Percentiles rank a stretch among this genome's conserved stretches.
phyloP scores from a whole-genome alignment of 2,329 filamentous ascomycete species.

The Remersonia thermophila region DNA sequence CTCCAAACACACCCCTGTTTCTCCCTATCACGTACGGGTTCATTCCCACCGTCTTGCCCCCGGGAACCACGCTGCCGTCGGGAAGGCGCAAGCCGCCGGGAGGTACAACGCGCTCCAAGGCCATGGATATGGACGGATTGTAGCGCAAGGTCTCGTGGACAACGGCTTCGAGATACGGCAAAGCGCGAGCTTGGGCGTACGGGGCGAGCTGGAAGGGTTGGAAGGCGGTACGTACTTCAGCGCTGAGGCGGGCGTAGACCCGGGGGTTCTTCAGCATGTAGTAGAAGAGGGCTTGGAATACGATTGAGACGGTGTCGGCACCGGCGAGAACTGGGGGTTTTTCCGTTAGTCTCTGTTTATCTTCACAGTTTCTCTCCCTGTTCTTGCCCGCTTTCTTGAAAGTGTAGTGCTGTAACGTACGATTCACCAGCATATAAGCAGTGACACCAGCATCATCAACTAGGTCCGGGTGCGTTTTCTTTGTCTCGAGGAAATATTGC shows the following conservation, averaged over 20 bases:
- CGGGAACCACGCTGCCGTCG: conserved; percentile 25
- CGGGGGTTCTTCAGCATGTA: conserved; percentile 44
- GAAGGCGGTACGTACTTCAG: conserved; percentile 39
- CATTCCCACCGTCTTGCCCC: conserved; percentile 28
- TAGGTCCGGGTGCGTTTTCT: conserved; percentile 40
- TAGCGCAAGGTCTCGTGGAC: conserved; percentile 39
- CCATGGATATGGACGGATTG: conserved; percentile 34
- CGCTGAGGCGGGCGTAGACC: conserved; percentile 34
- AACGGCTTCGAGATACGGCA: conserved; percentile 37
- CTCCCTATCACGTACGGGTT: conserved; percentile 28
- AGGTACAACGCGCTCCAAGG: conserved; percentile 39
- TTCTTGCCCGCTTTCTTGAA: too few relatives aligned
- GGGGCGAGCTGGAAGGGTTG: conserved; percentile 13
- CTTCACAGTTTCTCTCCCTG: too few relatives aligned
- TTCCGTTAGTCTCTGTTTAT: neutral
- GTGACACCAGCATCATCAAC: conserved; percentile 29
- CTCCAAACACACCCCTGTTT: conserved; percentile 31
- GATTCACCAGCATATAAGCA: conserved; percentile 15
- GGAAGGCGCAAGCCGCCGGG: conserved; percentile 25
- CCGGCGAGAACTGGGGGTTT: conserved; percentile 27
- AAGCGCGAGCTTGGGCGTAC: conserved; percentile 18
- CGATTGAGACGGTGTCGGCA: conserved; percentile 56
- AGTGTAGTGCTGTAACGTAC: too few relatives aligned
- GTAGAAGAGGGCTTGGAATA: conserved; percentile 49
- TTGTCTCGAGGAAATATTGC: conserved; percentile 44